Base-by-base conservation (phyloP, 345 rosid genomes). In the Rhodamnia rubescens region DNA sequence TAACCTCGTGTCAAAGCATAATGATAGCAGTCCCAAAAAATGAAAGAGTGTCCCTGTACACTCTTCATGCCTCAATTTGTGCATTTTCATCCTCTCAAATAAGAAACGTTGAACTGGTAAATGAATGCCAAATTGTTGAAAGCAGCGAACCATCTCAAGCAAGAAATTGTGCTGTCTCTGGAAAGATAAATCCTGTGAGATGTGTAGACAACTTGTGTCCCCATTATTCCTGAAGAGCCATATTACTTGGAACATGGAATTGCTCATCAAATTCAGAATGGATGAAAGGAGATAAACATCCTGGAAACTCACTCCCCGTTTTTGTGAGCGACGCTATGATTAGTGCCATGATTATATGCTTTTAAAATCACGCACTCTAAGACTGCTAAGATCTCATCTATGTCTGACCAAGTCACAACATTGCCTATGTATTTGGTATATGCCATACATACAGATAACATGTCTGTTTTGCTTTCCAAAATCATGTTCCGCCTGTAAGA, bases 1-100 rank as follows among this genome's bases (percentile, higher is more conserved):
- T 84, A 91, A 89, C 74, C 94, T 89, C 11, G 89, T 83, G 40
- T 78, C 92, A 86, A 87, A 94, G 91, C 94, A 90, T 56, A 93
- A 89, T 40, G 95, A 92, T 59, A 97, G 90, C 88, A 94, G 88
- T 85, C 96, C 96, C 27, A 94, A 89, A 86, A 94, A 91, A 89
- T 95, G 98, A 82, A 92, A 85, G 88, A 97, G 92, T 95, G 94
- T 94, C 96, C 93, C 90, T 85, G 89, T 92, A 40, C 94, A 94
- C 54, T 91, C 90, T 87, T 85, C 85, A 85, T 94, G 92, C 49
- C 87, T 90, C 56, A 78, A 58, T 61, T 89, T 88, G 82, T 89
- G 88, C 87, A 90, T 85, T 83, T 89, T 88, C 91, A 94, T 83
- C 86, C 49, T 80, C 59, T 92, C 89, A 44, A 47, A 52, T 29